Evolutionary conservation across 495 filamentous ascomycete species (phyloP).

Genomic region (Aspergillus funiculosus): DNA sequence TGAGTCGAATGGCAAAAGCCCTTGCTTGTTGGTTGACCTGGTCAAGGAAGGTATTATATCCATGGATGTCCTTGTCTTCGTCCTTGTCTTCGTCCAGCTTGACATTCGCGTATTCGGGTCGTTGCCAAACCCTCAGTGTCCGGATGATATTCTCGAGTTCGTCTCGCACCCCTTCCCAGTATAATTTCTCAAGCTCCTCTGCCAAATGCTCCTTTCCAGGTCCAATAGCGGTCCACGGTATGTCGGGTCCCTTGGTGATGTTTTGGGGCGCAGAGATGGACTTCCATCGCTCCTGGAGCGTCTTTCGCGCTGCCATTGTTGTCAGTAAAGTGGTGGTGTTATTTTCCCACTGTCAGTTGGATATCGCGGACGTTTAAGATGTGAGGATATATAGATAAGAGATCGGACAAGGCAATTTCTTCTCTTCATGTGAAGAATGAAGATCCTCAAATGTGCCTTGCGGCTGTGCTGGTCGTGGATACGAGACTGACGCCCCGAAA

Average conservation of each 20-base stretch:
- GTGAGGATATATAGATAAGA: no score
- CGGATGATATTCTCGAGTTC: slow-evolving; percentile 25
- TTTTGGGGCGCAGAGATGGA: background rate
- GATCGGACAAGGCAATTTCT: no score
- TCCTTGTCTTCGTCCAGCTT: slow-evolving; percentile 16
- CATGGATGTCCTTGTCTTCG: slow-evolving; percentile 21
- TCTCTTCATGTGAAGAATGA: no score
- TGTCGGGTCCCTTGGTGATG: background rate
- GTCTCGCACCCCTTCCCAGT: slow-evolving; percentile 25
- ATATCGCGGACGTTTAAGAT: no score
- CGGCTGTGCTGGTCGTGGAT: no score
- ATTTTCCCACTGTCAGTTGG: no score
- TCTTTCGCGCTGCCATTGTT: slow-evolving; percentile 11
- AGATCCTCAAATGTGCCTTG: no score
- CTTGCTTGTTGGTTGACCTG: slow-evolving; percentile 25
- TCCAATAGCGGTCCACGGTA: background rate
- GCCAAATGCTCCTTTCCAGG: slow-evolving; percentile 4
- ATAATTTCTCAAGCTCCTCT: slow-evolving; percentile 22
- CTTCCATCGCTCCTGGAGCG: background rate
- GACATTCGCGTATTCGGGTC: slow-evolving; percentile 10
- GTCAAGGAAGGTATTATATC: slow-evolving; percentile 31
- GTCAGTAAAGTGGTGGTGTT: background rate
- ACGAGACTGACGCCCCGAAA: no score
- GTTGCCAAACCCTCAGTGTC: slow-evolving; percentile 25
- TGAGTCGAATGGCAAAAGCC: slow-evolving; percentile 20